Evolutionary conservation across 805 yeast genomes (phyloP), one percentile per base, ranked within the genome.

Genomic region (Saccharomycopsis capsularis): DNA sequence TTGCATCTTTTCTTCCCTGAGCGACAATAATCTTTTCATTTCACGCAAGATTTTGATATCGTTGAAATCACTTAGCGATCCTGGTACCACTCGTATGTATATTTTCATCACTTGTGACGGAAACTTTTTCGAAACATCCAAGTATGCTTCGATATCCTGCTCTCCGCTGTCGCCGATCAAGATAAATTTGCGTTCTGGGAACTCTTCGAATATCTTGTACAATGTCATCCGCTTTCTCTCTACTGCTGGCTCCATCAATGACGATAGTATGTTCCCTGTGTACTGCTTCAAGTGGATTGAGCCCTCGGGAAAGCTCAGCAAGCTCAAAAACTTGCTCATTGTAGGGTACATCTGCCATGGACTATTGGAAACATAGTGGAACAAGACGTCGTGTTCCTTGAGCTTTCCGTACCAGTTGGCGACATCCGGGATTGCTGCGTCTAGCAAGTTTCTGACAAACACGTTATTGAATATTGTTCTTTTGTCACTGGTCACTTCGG

Each of bases 151-250:
- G 39, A 91, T 68, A 67, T 93, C 99, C 55, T 82, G 83, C 61
- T 93, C 99, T 1, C 98, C 98, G 2, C 96, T 83, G 62, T 93
- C 99, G 29, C 99, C 99, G 15, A 93, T 75, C 44, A 95, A 68
- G 22, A 93, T 74, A 61, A 93, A 91, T 58, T 76, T 81, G 55
- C 90, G 80, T 1, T 76, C 53, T 0, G 95, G 88, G 60, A 87
- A 91, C 59, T 90, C 95, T 2, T 66, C 62, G 22, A 88, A 55
- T 5, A 93, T 74, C 49, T 76, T 74, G 37, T 71, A 68, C 46
- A 95, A 70, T 1, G 87, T 74, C 11, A 74, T 73, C 52, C 78
- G 74, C 63, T 93, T 93, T 40, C 95, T 75, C 44, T 87, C 87
- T 3, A 84, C 81, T 2, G 93, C 81, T 0, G 97, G 95, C 59